A percentile compares a stretch with the other conserved stretches of the same genome.
Evolutionary conservation across 768 basidiomycete genomes (phyloP).

Genomic region (Xerocomellus intermedius): DNA sequence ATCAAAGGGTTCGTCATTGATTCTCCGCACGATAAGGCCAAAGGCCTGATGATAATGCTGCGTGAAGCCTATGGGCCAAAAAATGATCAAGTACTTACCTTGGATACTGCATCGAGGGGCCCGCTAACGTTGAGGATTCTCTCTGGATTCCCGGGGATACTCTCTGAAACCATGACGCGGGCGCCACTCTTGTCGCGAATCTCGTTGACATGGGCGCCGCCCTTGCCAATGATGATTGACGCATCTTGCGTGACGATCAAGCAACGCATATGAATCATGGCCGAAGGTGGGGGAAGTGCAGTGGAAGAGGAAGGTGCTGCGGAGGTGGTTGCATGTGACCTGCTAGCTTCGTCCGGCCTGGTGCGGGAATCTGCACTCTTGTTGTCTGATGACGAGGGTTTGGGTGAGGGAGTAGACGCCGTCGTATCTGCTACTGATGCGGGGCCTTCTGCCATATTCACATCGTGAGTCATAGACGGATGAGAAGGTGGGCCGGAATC

Average conservation of each 20-base stretch:
- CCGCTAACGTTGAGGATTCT: constrained; percentile 96
- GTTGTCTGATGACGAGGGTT: constrained; percentile 42
- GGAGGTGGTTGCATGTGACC: constrained; percentile 47
- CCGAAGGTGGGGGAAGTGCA: constrained; percentile 56
- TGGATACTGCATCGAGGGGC: constrained; percentile 96
- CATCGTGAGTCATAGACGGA: constrained; percentile 48
- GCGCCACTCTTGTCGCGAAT: constrained; percentile 98
- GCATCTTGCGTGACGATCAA: constrained; percentile 99
- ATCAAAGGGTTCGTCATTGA: constrained; percentile 99
- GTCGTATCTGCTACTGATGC: constrained; percentile 41
- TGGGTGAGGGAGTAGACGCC: constrained; percentile 60
- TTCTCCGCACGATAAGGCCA: constrained; percentile 95
- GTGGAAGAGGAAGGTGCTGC: constrained; percentile 49
- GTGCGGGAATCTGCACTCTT: constrained; percentile 39
- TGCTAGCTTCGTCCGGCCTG: constrained; percentile 37
- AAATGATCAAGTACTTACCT: constrained; percentile 51
- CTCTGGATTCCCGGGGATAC: constrained; percentile 99
- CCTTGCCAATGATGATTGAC: constrained; percentile 97
- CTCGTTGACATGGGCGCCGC: constrained; percentile 94
- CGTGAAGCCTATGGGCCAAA: constrained; percentile 1
- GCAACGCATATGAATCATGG: constrained; percentile 95
- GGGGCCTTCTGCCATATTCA: constrained; percentile 58
- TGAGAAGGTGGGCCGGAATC: constrained; percentile 40
- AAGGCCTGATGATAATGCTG: constrained; percentile 66
- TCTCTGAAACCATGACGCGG: constrained; percentile 95